phyloP scores from a whole-genome alignment of 1,139 yeast species.

The Suhomyces terraborum region DNA sequence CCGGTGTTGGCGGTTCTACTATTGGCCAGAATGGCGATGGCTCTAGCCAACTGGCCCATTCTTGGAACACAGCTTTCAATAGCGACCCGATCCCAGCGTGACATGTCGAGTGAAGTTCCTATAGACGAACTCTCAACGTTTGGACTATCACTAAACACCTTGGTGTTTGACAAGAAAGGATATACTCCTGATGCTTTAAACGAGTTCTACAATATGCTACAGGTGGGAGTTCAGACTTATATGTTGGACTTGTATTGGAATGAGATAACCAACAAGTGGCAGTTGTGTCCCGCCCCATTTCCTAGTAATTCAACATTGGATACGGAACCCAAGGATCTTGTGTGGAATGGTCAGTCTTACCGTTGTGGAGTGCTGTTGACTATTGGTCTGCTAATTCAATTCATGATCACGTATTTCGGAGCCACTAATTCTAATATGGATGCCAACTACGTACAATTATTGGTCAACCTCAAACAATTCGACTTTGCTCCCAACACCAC shows the following conservation, averaged over 20 bases:
- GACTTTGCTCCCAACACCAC: slow-evolving; percentile 5
- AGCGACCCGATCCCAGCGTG: slow-evolving; percentile 69
- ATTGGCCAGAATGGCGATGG: slow-evolving; percentile 3
- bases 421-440: slow-evolving; percentile 57
- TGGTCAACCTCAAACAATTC: slow-evolving; percentile 47
- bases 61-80: slow-evolving; percentile 10
- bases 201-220: slow-evolving; percentile 40
- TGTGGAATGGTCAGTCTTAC: slow-evolving; percentile 33
- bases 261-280: slow-evolving; percentile 54
- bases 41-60: slow-evolving; percentile 8
- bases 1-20: slow-evolving; percentile 6
- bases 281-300: slow-evolving; percentile 64
- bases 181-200: slow-evolving; percentile 48
- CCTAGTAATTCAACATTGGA: slow-evolving; percentile 31
- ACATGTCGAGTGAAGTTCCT: slow-evolving; percentile 55
- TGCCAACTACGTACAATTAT: slow-evolving; percentile 55
- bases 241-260: slow-evolving; percentile 71
- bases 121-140: slow-evolving; percentile 56
- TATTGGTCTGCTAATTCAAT: slow-evolving; percentile 32
- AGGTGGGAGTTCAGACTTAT: slow-evolving; percentile 54
- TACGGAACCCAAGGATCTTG: slow-evolving; percentile 17
- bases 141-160: slow-evolving; percentile 58
- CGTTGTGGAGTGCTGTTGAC: slow-evolving; percentile 50
- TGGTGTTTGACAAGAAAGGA: slow-evolving; percentile 54
- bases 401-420: slow-evolving; percentile 31